Evolutionary conservation across 257 asterid genomes (phyloP), one percentile per base, ranked within the genome.

Genomic region (Scutellaria galericulata): DNA sequence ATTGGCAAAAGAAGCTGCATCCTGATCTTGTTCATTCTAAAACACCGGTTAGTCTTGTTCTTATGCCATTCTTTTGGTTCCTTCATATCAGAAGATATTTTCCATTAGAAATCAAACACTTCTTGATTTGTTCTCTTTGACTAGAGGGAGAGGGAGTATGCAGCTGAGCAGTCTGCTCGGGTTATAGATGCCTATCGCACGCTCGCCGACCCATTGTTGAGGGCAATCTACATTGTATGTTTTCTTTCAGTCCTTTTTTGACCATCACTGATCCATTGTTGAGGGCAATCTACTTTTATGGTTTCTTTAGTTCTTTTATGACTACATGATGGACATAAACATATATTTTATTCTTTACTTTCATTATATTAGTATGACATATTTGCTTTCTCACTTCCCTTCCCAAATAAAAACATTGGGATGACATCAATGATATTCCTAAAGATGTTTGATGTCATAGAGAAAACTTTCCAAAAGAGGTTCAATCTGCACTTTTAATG

Each of bases 1-100:
- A 87, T 71, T 95, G 99, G 98, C 99, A 92, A 82, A 95, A 87
- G 89, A 95, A 90, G 84, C 91, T 95, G 76, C 99, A 95, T 85
- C 99, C 98, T 22, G 99, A 95, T 81, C 84, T 92, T 40, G 98
- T 95, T 77, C 98, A 92, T 76, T 83, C 99, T 0, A 95, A 90
- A 85, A 81, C 99, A 9, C 80, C 86, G 94, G 99, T 91, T 78
- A 37, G 63, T 75, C 56, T 72, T 13, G 27, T 13, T 39, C 68
- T 18, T 22, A 1, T 46, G 74, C 27, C 51, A 70, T 55, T 54
- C 53, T 58, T 71, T 68, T n/a, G 18, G 13, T 70, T 58, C 42
- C 7, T 57, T 51, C 51, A 9, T 31, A 10, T 39, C 22, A 55
- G 9, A 39, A 6, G 1, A 59, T 35, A 31, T 22, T 55, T 44